Conservation (phyloP, 305 asterid species). For the Solanum hybrid region DNA sequence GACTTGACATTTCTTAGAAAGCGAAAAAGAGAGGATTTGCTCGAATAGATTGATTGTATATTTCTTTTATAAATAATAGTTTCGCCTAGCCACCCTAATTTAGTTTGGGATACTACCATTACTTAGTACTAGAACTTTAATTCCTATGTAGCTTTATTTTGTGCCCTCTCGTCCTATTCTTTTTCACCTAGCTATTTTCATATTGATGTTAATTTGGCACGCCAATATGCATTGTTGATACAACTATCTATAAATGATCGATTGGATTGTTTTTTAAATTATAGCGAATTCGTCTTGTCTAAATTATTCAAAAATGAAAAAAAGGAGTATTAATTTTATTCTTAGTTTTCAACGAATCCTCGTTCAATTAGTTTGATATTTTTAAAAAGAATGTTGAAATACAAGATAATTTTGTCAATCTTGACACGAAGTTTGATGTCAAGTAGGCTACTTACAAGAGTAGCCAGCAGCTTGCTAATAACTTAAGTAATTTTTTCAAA, state of each 20-base stretch:
- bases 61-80: neutral
- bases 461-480: neutral
- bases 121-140: neutral
- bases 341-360: neutral
- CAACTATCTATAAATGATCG: neutral
- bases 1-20: too few relatives aligned
- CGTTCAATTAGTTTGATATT: neutral
- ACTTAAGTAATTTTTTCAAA: neutral
- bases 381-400: neutral
- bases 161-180: neutral
- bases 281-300: neutral
- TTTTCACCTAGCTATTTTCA: neutral
- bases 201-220: neutral
- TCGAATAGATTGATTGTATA: neutral
- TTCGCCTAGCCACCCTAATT: too few relatives aligned
- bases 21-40: neutral
- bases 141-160: neutral
- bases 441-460: neutral
- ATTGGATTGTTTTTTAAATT: neutral
- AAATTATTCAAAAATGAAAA: neutral
- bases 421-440: neutral
- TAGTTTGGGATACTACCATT: neutral
- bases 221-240: neutral
- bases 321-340: too few relatives aligned
- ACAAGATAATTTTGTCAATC: neutral